These are phyloP conservation scores for Plasmodium vivax DNA, from an alignment of 169 alveolate species.

Conservation along the genomic window DNA sequence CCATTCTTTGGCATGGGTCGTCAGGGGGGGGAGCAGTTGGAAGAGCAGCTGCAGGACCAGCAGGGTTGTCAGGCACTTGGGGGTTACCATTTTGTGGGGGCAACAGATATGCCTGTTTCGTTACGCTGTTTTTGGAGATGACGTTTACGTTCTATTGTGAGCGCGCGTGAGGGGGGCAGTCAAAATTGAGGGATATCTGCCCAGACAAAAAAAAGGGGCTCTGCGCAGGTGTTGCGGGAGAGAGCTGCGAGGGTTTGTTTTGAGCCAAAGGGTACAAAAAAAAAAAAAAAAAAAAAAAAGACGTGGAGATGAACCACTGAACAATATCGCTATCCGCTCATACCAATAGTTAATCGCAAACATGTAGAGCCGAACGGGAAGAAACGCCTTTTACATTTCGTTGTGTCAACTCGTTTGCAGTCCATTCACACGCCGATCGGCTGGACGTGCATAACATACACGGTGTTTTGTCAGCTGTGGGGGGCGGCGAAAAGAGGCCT, in stretches of 20 bases:
- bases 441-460: neutral
- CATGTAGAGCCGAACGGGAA: neutral
- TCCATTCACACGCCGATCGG: neutral
- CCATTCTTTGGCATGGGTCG: constrained; percentile 82
- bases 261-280: neutral
- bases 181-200: neutral
- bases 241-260: neutral
- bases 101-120: neutral
- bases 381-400: neutral
- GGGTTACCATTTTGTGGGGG: neutral
- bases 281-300: neutral
- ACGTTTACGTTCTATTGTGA: neutral
- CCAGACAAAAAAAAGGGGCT: neutral
- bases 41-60: neutral
- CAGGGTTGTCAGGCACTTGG: neutral
- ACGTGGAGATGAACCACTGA: neutral
- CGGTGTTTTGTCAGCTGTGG: neutral
- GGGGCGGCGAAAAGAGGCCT: neutral
- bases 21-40: neutral
- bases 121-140: neutral
- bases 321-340: neutral
- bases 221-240: neutral
- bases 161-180: neutral
- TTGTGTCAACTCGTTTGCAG: neutral
- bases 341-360: neutral